These are phyloP conservation scores for Geranium incanum DNA, from an alignment of 441 rosid species.

Conservation along the genomic window DNA sequence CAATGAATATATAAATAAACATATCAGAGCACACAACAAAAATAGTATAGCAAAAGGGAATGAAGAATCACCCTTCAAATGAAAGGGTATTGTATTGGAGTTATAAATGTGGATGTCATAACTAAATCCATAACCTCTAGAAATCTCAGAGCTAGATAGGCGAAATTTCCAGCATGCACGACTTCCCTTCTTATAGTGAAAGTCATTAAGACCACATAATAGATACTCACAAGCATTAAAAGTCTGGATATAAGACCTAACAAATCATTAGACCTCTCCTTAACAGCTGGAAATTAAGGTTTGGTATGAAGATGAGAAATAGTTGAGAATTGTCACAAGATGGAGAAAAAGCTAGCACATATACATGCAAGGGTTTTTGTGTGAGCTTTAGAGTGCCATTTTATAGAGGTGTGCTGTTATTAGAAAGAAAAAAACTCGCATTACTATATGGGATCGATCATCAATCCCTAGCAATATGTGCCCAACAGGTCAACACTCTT, in stretches of 20 bases:
- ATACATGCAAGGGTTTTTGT: background rate
- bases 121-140: background rate
- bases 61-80: conserved; percentile 1
- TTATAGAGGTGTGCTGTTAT: background rate
- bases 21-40: conserved; percentile 19
- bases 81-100: background rate
- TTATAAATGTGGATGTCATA: background rate
- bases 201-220: background rate
- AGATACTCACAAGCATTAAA: background rate
- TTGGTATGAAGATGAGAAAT: background rate
- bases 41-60: conserved; percentile 12
- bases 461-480: background rate
- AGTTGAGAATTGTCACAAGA: background rate
- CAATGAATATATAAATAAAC: conserved; percentile 28
- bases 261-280: conserved; percentile 6
- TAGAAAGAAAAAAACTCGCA: background rate
- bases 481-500: background rate
- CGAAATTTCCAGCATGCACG: conserved; percentile 3
- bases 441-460: background rate
- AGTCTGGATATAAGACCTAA: background rate
- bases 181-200: background rate
- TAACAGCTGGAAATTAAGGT: background rate
- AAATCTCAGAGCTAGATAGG: background rate
- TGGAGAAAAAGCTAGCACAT: background rate
- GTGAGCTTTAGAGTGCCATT: background rate